These are phyloP conservation scores for Actinidia chinensis DNA, from an alignment of 179 eudicot genomes.

Conservation along the genomic window DNA sequence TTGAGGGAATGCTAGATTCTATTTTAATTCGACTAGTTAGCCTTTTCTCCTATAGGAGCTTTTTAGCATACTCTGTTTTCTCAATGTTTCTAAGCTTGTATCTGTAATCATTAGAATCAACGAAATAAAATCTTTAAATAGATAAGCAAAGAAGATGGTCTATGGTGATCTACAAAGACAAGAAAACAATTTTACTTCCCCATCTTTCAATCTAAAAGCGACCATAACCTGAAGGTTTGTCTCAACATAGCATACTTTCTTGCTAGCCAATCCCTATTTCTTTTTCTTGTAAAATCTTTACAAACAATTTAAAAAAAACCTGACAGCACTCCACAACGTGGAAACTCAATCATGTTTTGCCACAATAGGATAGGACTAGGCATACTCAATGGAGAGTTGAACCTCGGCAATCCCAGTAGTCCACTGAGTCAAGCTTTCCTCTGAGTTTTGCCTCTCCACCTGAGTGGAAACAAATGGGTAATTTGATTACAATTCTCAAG, in stretches of 20 bases:
- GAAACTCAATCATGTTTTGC: neutral
- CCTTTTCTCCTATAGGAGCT: constrained; percentile 92
- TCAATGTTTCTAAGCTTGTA: constrained; percentile 89
- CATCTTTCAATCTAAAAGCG: neutral
- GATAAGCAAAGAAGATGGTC: neutral
- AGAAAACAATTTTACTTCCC: neutral
- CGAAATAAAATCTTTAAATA: constrained; percentile 2
- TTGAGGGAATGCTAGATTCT: constrained; percentile 70
- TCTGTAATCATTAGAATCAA: constrained; percentile 37
- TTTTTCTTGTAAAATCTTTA: neutral
- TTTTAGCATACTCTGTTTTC: constrained; percentile 98
- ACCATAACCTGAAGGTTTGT: neutral
- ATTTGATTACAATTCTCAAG: neutral
- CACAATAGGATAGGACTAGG: constrained; percentile 8
- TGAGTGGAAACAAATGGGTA: constrained; percentile 21
- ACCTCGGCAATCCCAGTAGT: constrained; percentile 97
- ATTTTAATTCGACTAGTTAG: constrained; percentile 60
- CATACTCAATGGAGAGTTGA: constrained; percentile 97
- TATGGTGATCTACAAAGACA: neutral
- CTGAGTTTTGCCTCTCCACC: no score
- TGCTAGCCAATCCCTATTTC: neutral
- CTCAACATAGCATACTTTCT: neutral
- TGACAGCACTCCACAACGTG: neutral
- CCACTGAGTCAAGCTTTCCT: constrained; percentile 98
- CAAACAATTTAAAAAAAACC: neutral